Base-by-base conservation (phyloP, 768 basidiomycete species). In the Russula earlei region DNA sequence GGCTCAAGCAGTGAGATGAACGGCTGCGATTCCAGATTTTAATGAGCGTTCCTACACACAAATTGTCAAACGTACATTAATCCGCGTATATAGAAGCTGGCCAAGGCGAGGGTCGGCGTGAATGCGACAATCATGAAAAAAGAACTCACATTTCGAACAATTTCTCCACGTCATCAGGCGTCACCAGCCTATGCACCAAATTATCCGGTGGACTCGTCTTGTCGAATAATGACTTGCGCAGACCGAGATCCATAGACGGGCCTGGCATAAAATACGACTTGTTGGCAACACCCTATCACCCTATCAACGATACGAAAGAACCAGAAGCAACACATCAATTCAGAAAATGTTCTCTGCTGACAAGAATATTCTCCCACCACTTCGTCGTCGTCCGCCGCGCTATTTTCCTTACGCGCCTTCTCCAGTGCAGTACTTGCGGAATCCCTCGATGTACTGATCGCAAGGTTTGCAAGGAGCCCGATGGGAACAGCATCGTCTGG, bases 281-380 rank as follows among this genome's bases (percentile, higher is more conserved):
- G 67, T 86, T 89, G 31, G 89, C 89, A 20, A 90, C 83, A 20
- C 89, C 88, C 84, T n/a, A n/a, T n/a, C n/a, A n/a, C n/a, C n/a
- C n/a, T 87, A 65, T 38, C 56, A 47, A 48, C 43, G 52, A 12
- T 19, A 22, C 27, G 15, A 9, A 27, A 20, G 11, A 3, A 24
- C n/a, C n/a, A n/a, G n/a, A n/a, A n/a, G n/a, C n/a, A 24, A 24
- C 10, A 10, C 29, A 5, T 31, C 29, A 22, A 17, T 15, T 40
- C 12, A 24, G 22, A 5, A 9, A 24, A 19, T 3, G 12, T 72
- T 72, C 48, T 53, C 69, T 40, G 67, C 63, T 27, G 38, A 22
- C 12, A 52, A 22, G n/a, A 42, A 37, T 3, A 15, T 29, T 3
- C 9, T 59, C 59, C 31, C 47, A 60, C 59, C 33, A 61, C 53